phyloP scores from a whole-genome alignment of 2,329 filamentous ascomycete species.

The Fonsecaea pedrosoi region DNA sequence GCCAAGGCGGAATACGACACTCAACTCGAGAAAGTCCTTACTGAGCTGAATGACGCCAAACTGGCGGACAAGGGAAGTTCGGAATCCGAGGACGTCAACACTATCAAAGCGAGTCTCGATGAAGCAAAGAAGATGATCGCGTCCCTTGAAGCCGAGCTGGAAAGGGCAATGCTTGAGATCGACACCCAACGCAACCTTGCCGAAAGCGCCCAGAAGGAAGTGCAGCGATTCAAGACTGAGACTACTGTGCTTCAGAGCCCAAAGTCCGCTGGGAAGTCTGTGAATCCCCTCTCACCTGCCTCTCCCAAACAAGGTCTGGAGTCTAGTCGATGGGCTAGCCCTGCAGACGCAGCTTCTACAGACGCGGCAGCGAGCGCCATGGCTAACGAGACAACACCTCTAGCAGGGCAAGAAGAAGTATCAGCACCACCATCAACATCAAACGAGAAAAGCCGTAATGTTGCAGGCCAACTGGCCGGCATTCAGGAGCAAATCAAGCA shows the following conservation, averaged over 20 bases:
- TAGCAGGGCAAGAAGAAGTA: neutral
- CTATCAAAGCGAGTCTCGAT: constrained; percentile 26
- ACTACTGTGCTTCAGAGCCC: constrained; percentile 28
- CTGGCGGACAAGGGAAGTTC: constrained; percentile 45
- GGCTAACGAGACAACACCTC: constrained; percentile 28
- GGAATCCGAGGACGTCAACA: constrained; percentile 21
- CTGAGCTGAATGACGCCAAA: constrained; percentile 41
- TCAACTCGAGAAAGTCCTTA: constrained; percentile 28
- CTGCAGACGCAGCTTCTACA: constrained; percentile 27
- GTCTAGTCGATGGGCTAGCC: constrained; percentile 52
- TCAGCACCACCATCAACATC: constrained; percentile 23
- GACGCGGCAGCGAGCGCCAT: constrained; percentile 36
- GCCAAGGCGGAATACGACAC: constrained; percentile 33
- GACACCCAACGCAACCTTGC: constrained; percentile 31
- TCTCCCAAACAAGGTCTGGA: constrained; percentile 42
- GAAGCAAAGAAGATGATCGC: constrained; percentile 39
- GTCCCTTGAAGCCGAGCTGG: constrained; percentile 42
- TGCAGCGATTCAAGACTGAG: constrained; percentile 27
- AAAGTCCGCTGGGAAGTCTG: constrained; percentile 26
- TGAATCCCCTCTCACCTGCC: constrained; percentile 35
- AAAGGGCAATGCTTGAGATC: constrained; percentile 39
- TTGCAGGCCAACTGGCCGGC: constrained; percentile 53
- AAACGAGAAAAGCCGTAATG: constrained; percentile 35
- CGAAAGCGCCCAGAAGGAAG: constrained; percentile 28
- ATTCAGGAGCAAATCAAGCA: constrained; percentile 42